Conservation (phyloP, 257 asterid species). For the Lavandula angustifolia region DNA sequence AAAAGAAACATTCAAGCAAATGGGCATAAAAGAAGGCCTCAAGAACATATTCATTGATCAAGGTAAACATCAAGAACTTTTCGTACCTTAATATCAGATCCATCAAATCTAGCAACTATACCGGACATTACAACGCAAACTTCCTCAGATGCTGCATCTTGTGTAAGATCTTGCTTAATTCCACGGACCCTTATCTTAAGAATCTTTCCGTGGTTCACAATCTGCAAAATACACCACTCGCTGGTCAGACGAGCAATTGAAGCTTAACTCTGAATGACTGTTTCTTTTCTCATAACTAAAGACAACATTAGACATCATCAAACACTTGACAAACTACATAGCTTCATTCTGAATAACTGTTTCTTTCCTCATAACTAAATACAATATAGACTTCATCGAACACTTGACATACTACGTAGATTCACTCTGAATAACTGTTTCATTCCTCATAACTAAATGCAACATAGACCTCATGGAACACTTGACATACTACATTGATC, state of each 20-base stretch:
- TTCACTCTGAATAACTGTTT: background rate
- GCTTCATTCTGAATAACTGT: background rate
- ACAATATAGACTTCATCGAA: conserved; percentile 3
- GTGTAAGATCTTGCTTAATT: conserved; percentile 59
- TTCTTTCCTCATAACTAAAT: conserved; percentile 10
- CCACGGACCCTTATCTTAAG: conserved; percentile 81
- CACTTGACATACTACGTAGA: background rate
- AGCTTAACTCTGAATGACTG: background rate
- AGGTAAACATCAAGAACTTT: background rate
- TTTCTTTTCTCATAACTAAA: conserved; percentile 9
- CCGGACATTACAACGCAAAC: conserved; percentile 86
- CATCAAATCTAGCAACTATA: conserved; percentile 84
- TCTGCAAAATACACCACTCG: conserved; percentile 43
- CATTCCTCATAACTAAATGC: conserved; percentile 9
- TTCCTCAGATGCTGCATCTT: conserved; percentile 69
- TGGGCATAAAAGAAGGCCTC: conserved; percentile 14
- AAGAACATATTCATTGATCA: background rate
- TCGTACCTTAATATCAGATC: conserved; percentile 84
- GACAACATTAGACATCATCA: background rate
- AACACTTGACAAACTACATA: background rate
- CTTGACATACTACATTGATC: conserved; percentile 6
- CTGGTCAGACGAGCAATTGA: conserved; percentile 6
- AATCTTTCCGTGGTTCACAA: conserved; percentile 72
- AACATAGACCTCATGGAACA: conserved; percentile 8
- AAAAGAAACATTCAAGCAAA: conserved; percentile 9